These are phyloP conservation scores for Hypocrella siamensis DNA, from an alignment of 2,329 filamentous ascomycete species.

Conservation along the genomic window DNA sequence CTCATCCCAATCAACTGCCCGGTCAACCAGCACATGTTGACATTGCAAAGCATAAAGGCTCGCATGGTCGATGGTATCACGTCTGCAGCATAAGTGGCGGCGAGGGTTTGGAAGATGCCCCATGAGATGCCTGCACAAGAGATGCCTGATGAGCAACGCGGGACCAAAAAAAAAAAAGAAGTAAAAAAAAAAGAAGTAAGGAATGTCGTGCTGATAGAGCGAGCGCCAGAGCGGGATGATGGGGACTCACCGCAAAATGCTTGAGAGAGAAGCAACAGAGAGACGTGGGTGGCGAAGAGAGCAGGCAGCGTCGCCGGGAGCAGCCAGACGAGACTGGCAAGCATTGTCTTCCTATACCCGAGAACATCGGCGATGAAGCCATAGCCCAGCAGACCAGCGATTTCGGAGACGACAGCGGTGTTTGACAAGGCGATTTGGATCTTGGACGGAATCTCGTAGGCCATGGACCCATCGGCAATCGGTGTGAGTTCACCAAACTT, in stretches of 20 bases:
- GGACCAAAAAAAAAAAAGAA: not conserved
- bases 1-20: conserved; percentile 22
- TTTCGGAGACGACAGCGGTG: conserved; percentile 8
- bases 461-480: conserved; percentile 6
- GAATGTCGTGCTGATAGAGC: too few species aligned
- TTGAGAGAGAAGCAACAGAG: conserved; percentile 17
- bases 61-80: conserved; percentile 15
- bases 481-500: conserved; percentile 10
- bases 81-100: conserved; percentile 24
- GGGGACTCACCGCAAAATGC: conserved; percentile 12
- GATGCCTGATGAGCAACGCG: too few species aligned
- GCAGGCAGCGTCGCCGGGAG: conserved; percentile 20
- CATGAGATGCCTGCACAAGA: conserved; percentile 15
- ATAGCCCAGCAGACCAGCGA: conserved; percentile 23
- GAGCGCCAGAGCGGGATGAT: too few species aligned
- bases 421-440: conserved; percentile 11
- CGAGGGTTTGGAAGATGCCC: conserved; percentile 19
- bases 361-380: conserved; percentile 22
- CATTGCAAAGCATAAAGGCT: conserved; percentile 20
- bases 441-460: conserved; percentile 17
- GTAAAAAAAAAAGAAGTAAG: not conserved
- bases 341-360: conserved; percentile 22
- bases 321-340: conserved; percentile 18
- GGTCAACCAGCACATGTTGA: conserved; percentile 26
- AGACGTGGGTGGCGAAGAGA: conserved; percentile 19